Evolutionary conservation across 208 protist genomes (phyloP).

Genomic region (Naegleria fowleri): DNA sequence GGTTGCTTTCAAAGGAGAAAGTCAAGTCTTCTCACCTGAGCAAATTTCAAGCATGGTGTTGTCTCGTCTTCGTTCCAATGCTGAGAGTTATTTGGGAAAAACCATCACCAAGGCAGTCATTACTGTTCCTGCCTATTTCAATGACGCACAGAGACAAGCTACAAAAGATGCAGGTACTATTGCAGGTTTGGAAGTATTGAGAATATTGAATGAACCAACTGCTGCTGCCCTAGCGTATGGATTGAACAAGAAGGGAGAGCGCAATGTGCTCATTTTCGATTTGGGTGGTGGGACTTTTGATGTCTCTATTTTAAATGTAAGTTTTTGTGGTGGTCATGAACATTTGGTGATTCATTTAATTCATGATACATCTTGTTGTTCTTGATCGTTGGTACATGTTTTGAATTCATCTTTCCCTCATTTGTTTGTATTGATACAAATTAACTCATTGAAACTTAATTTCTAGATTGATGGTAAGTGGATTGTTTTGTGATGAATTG

Average conservation of each 20-base stretch:
- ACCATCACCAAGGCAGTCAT: constrained; percentile 73
- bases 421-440: no score
- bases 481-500: no score
- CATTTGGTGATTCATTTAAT: constrained; percentile 89
- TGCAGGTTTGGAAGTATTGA: constrained; percentile 66
- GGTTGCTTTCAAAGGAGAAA: constrained; percentile 43
- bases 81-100: constrained; percentile 61
- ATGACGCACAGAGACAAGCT: constrained; percentile 83
- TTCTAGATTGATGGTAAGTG: no score
- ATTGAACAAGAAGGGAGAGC: constrained; percentile 58
- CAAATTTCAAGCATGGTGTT: constrained; percentile 35
- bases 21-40: constrained; percentile 1
- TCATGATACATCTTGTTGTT: constrained; percentile 72
- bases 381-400: no score
- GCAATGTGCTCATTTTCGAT: constrained; percentile 74
- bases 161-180: constrained; percentile 86
- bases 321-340: constrained; percentile 95
- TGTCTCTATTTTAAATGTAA: constrained; percentile 87
- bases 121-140: constrained; percentile 90
- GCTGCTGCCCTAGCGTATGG: constrained; percentile 85
- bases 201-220: constrained; percentile 87
- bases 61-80: not conserved
- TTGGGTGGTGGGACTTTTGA: constrained; percentile 80
- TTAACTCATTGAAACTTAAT: not conserved
- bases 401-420: no score